Evolutionary conservation across 106 monocot species (phyloP), one percentile per base, ranked within the genome.

Genomic region (Dendrobium officinale): DNA sequence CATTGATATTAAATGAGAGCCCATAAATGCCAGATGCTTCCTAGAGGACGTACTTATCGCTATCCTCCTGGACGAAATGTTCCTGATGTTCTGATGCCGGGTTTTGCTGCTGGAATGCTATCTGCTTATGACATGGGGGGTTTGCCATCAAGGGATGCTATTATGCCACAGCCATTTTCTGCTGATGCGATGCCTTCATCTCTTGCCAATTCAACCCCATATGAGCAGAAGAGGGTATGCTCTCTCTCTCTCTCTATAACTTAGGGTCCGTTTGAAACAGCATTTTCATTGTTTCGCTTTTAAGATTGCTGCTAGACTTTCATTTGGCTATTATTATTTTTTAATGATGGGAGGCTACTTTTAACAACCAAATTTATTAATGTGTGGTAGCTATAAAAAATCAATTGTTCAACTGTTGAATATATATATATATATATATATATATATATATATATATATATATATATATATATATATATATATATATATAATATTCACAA

Each of bases 11-110:
- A 70, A 26, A 31, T 29, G 9, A 9, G 15, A 70, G 18, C 7
- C 43, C 44, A 33, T 75, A 8, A 26, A 78, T 81, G 74, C 3
- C 78, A 88, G 88, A 81, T 85, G 85, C 17, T 88, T 44, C 85
- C 87, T 11, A 80, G 93, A 67, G 93, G 93, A 10, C 88, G 88
- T 51, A 73, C 82, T 4, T 87, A 82, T 74, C 87, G 87, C 40
- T 86, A 91, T 77, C 91, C 91, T 26, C 87, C 87, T 5, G 89
- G 88, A 1, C 86, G 90, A 8, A 88, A 77, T 55, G 81, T 81
- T 51, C 82, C 67, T 31, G 89, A 84, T 42, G 84, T 72, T 77
- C 85, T 79, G 9, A 85, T 83, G 77, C 72, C 77, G 24, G 51
- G 79, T 58, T 80, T 78, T 19, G 18, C 58, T 8, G 78, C 80